A percentile compares a stretch with the other conserved stretches of the same genome.
Evolutionary conservation across 2,329 filamentous ascomycete genomes (phyloP).

Genomic region (Fusarium sp.): DNA sequence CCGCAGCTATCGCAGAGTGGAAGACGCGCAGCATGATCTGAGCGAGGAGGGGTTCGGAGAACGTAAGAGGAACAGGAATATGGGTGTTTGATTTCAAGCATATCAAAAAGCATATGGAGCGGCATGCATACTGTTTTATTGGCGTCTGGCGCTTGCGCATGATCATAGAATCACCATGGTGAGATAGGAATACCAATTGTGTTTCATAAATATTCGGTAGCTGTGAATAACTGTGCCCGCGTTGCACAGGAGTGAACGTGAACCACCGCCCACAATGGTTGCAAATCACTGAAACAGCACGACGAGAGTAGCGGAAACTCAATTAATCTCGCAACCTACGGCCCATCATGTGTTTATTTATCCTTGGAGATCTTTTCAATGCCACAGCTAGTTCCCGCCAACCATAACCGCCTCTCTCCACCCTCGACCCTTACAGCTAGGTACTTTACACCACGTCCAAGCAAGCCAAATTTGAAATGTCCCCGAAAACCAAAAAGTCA

Average conservation of each 20-base stretch:
- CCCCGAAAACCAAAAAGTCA: not conserved
- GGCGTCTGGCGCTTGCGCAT: not conserved
- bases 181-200: not conserved
- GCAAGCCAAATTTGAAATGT: not conserved
- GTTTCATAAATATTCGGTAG: not conserved
- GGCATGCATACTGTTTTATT: not conserved
- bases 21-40: slow-evolving; percentile 2
- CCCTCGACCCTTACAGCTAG: not conserved
- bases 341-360: too few species aligned
- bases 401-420: too few species aligned
- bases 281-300: too few species aligned
- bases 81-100: slow-evolving; percentile 7
- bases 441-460: not conserved
- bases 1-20: slow-evolving; percentile 14
- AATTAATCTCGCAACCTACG: too few species aligned
- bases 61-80: slow-evolving; percentile 57
- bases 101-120: not conserved
- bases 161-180: not conserved
- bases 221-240: not conserved
- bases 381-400: too few species aligned
- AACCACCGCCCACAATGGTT: not conserved
- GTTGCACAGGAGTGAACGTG: not conserved
- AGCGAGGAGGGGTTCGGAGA: slow-evolving; percentile 52
- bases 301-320: too few species aligned
- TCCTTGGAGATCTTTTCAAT: too few species aligned